Percentiles rank a stretch among this genome's conserved stretches.
Evolutionary conservation across 106 monocot genomes (phyloP).

Genomic region (Triglochin maritima): DNA sequence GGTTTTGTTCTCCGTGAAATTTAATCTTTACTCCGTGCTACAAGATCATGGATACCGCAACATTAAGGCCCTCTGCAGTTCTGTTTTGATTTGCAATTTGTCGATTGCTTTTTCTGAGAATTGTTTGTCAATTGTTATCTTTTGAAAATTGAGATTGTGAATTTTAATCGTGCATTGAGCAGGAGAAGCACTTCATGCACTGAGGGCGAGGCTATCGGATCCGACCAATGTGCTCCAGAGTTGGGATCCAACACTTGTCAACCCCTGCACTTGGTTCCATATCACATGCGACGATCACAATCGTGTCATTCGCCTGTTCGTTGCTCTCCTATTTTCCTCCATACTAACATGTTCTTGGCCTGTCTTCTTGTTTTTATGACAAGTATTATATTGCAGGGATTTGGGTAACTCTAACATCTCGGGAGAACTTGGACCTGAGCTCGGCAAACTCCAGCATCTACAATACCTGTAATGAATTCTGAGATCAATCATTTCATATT

Average conservation of each 20-base stretch:
- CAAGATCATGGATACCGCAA: too few relatives aligned
- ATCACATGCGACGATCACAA: conserved; percentile 70
- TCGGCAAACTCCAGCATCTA: conserved; percentile 72
- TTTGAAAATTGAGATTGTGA: background rate
- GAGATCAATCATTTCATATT: background rate
- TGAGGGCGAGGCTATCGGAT: conserved; percentile 51
- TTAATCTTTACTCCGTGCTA: too few relatives aligned
- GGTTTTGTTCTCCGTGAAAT: too few relatives aligned
- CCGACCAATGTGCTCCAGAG: conserved; percentile 86
- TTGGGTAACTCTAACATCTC: conserved; percentile 92
- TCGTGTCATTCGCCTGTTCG: conserved; percentile 80
- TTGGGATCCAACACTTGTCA: conserved; percentile 96
- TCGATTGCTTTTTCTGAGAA: too few relatives aligned
- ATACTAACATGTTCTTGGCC: background rate
- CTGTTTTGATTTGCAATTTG: too few relatives aligned
- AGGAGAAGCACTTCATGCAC: conserved; percentile 76
- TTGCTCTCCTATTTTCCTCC: background rate
- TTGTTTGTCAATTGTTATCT: too few relatives aligned
- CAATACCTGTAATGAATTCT: conserved; percentile 50
- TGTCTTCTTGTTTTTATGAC: background rate
- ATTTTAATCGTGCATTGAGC: background rate
- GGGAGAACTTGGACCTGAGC: conserved; percentile 65
- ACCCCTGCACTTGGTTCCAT: conserved; percentile 97
- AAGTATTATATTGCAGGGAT: conserved; percentile 41
- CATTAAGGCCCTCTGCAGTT: too few relatives aligned